A percentile compares a stretch with the other conserved stretches of the same genome.
phyloP scores from a whole-genome alignment of 208 protist species.

The Trypanosoma brucei region DNA sequence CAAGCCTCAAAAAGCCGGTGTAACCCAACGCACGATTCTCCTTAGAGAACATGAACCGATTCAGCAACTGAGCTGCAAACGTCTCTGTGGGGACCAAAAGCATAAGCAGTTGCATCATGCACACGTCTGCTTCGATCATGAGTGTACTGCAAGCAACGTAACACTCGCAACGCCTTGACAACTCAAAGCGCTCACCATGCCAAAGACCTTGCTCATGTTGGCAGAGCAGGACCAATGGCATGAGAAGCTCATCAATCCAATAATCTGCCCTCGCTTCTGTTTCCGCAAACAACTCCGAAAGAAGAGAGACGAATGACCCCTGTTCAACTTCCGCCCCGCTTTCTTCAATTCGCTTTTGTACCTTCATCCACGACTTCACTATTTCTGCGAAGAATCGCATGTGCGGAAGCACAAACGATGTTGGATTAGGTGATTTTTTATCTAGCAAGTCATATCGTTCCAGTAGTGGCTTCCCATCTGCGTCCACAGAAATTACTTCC shows the following conservation, averaged over 20 bases:
- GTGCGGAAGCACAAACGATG: conserved; percentile 36
- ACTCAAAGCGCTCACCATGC: conserved; percentile 43
- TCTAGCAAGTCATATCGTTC: conserved; percentile 24
- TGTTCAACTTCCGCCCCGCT: not conserved
- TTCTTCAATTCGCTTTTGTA: not conserved
- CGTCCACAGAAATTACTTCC: conserved; percentile 3
- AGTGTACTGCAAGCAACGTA: conserved; percentile 28
- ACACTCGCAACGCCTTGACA: conserved; percentile 14
- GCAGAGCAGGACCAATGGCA: conserved; percentile 65
- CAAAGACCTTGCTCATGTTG: conserved; percentile 58
- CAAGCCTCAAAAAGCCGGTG: conserved; percentile 40
- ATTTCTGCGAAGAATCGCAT: conserved; percentile 43
- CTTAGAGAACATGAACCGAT: conserved; percentile 24
- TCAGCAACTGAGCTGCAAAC: conserved; percentile 51
- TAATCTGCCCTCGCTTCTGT: conserved; percentile 15
- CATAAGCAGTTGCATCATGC: conserved; percentile 62
- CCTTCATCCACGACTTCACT: conserved; percentile 32
- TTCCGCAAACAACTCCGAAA: conserved; percentile 19
- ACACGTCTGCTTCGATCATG: conserved; percentile 41
- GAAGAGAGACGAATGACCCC: conserved; percentile 5
- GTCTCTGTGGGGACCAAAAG: conserved; percentile 41
- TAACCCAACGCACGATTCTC: conserved; percentile 10
- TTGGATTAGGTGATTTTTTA: conserved; percentile 23
- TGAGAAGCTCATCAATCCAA: conserved; percentile 61
- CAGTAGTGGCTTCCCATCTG: not conserved